These are phyloP conservation scores for Botryococcus braunii DNA, from an alignment of 163 green algal genomes.

Conservation along the genomic window DNA sequence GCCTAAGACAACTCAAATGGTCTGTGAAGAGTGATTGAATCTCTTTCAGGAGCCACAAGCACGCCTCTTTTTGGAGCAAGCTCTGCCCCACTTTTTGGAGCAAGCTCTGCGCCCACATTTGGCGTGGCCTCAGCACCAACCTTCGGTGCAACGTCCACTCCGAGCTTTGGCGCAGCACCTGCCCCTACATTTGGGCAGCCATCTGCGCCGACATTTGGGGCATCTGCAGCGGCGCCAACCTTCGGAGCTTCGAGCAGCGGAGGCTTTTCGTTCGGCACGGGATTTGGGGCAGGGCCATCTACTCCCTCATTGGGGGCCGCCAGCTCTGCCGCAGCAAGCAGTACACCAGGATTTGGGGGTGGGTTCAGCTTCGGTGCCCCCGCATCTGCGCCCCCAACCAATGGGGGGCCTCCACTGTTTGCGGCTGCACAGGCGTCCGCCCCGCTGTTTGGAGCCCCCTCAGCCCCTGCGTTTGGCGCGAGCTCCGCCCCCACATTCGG, in stretches of 20 bases:
- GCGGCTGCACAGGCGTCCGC: too few species aligned
- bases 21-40: too few species aligned
- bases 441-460: constrained; percentile 24
- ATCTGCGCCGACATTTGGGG: constrained; percentile 12
- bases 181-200: constrained; percentile 6
- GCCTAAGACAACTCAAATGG: too few species aligned
- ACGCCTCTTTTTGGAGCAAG: too few species aligned
- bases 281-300: neutral
- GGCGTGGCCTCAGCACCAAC: constrained; percentile 5
- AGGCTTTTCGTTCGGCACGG: constrained; percentile 18
- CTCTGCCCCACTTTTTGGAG: too few species aligned
- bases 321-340: too few species aligned
- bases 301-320: too few species aligned
- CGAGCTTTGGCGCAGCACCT: constrained; percentile 9
- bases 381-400: constrained; percentile 17
- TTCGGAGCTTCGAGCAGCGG: constrained; percentile 14
- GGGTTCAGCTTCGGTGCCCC: neutral
- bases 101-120: constrained; percentile 13
- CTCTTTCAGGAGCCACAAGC: too few species aligned
- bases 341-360: constrained; percentile 21
- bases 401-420: too few species aligned
- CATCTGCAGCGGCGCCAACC: constrained; percentile 6
- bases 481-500: neutral
- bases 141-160: constrained; percentile 7
- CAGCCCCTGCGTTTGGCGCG: constrained; percentile 7